A percentile compares a stretch with the other conserved stretches of the same genome.
These are phyloP conservation scores for Selaginella tamariscina DNA, from an alignment of 75 land plant genomes.

Conservation along the genomic window DNA sequence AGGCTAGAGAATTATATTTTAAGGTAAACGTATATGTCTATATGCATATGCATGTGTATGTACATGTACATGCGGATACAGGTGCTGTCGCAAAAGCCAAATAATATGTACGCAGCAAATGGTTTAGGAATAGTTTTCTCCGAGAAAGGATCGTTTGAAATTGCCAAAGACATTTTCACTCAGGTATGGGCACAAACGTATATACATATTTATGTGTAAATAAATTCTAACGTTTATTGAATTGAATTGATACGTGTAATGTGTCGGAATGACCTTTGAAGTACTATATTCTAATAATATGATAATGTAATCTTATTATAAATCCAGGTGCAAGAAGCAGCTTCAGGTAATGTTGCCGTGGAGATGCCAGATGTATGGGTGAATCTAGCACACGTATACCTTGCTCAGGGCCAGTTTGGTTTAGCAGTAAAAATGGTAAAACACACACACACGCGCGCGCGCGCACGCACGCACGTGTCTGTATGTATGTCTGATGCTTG, in stretches of 20 bases:
- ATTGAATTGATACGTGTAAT: no score
- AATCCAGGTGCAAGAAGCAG: slow-evolving; percentile 91
- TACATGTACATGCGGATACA: slow-evolving; percentile 13
- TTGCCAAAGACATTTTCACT: slow-evolving; percentile 84
- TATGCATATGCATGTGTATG: not conserved
- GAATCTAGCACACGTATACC: slow-evolving; percentile 89
- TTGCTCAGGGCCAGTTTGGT: slow-evolving; percentile 91
- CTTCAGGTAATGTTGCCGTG: slow-evolving; percentile 70
- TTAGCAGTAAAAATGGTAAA: slow-evolving; percentile 81
- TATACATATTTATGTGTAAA: not conserved
- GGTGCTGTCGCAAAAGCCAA: slow-evolving; percentile 56
- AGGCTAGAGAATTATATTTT: slow-evolving; percentile 68
- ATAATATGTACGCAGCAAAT: slow-evolving; percentile 93
- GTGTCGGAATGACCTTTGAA: no score
- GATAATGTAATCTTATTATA: no score
- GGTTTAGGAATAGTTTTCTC: slow-evolving; percentile 86
- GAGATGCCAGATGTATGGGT: slow-evolving; percentile 99
- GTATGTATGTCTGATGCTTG: no score
- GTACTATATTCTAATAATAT: no score
- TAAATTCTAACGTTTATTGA: not conserved
- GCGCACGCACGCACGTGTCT: no score
- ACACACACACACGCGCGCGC: no score
- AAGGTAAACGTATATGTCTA: slow-evolving; percentile 32
- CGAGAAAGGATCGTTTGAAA: slow-evolving; percentile 92
- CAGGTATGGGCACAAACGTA: no score